Conservation (phyloP, 108 stramenopile species). For the Nannochloropsis granulata region DNA sequence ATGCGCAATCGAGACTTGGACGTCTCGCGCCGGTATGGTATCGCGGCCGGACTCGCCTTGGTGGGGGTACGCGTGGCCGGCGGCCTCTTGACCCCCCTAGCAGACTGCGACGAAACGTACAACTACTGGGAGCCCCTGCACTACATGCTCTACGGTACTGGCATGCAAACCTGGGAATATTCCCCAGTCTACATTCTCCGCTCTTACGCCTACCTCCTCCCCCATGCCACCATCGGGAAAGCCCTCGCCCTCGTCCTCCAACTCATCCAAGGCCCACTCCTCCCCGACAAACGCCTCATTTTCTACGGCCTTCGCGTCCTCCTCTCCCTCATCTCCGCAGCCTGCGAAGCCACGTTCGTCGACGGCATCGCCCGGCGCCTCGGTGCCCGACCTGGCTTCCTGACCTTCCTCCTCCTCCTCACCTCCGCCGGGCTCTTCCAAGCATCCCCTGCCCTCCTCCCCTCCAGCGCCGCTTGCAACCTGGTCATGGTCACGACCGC, state of each 20-base stretch:
- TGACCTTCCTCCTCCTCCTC: conserved; percentile 36
- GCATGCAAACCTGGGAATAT: conserved; percentile 90
- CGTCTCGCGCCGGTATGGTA: background rate
- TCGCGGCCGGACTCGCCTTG: background rate
- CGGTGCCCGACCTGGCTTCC: background rate
- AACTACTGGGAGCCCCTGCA: conserved; percentile 98
- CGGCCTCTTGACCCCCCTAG: conserved; percentile 34
- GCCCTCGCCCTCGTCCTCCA: background rate
- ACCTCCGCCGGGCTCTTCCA: conserved; percentile 56
- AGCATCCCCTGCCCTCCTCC: conserved; percentile 59
- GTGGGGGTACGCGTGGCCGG: conserved; percentile 10
- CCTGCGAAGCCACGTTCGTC: background rate
- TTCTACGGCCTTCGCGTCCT: conserved; percentile 39
- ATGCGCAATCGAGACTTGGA: too few relatives aligned
- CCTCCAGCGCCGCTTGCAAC: conserved; percentile 52
- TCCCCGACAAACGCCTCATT: conserved; percentile 28
- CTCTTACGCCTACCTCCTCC: conserved; percentile 75
- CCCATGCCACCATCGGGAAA: conserved; percentile 37
- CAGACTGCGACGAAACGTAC: conserved; percentile 95
- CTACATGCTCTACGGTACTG: conserved; percentile 53
- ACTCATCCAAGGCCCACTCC: background rate
- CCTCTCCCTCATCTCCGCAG: background rate
- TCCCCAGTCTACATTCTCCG: conserved; percentile 72
- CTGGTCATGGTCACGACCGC: conserved; percentile 44
- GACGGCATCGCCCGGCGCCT: background rate